Conservation (phyloP, 352 stramenopile genomes). For the Thraustochytrium striatum region DNA sequence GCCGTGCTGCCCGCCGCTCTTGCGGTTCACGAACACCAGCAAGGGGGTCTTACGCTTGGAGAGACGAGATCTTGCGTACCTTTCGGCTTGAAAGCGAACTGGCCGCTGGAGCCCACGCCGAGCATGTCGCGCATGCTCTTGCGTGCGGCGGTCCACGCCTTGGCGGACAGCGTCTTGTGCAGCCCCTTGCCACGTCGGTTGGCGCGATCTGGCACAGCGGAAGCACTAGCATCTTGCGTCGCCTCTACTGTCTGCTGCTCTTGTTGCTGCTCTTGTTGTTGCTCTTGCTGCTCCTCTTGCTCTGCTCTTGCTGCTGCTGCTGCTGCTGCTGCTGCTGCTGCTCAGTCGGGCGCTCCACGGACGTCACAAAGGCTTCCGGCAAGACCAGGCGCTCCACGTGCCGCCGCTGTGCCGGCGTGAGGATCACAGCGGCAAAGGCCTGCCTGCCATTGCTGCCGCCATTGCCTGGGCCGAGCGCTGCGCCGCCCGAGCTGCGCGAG, state of each 20-base stretch:
- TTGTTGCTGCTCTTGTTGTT: background rate
- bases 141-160: background rate
- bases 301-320: background rate
- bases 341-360: background rate
- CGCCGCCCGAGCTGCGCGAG: background rate
- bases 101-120: background rate
- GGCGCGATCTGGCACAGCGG: background rate
- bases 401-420: background rate
- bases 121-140: background rate
- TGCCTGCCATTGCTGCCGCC: background rate
- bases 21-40: slow-evolving; percentile 45
- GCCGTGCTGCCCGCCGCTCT: slow-evolving; percentile 35
- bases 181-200: background rate
- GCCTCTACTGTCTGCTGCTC: background rate
- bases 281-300: background rate
- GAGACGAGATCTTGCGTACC: background rate
- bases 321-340: background rate
- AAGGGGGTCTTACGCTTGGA: slow-evolving; percentile 14
- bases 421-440: slow-evolving; percentile 12
- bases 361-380: background rate
- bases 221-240: background rate
- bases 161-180: background rate
- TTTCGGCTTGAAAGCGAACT: background rate
- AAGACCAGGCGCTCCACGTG: slow-evolving; percentile 7
- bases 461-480: background rate